phyloP scores from a whole-genome alignment of 805 yeast genomes.

The Kodamaea kakaduensis region DNA sequence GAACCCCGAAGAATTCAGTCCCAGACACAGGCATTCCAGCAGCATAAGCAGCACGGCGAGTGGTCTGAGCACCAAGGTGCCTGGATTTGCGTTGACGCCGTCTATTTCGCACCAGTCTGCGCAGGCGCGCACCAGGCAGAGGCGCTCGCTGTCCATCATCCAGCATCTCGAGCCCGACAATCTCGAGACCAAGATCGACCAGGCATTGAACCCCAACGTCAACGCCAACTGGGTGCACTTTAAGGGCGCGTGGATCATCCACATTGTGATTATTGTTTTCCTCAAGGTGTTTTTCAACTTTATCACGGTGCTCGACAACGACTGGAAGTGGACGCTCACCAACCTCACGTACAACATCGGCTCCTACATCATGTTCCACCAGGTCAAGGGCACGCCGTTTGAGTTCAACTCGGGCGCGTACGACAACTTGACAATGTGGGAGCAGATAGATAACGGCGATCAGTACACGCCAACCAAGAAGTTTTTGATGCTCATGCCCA shows the following conservation, averaged over 20 bases:
- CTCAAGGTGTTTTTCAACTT: constrained; percentile 75
- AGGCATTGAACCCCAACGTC: constrained; percentile 79
- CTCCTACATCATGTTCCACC: constrained; percentile 92
- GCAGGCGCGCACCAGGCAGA: constrained; percentile 26
- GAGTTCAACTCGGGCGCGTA: constrained; percentile 96
- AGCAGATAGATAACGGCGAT: constrained; percentile 92
- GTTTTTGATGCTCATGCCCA: constrained; percentile 89
- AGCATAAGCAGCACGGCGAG: constrained; percentile 13
- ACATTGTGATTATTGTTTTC: constrained; percentile 73
- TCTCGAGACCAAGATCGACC: constrained; percentile 88
- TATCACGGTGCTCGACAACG: constrained; percentile 74
- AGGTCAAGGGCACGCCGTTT: constrained; percentile 94
- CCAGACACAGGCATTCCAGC: constrained; percentile 11
- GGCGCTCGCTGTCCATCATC: constrained; percentile 84
- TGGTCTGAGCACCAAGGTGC: constrained; percentile 1
- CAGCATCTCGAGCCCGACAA: constrained; percentile 94
- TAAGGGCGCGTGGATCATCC: constrained; percentile 96
- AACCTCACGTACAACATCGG: constrained; percentile 88
- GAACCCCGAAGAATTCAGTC: constrained; percentile 4
- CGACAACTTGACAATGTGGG: constrained; percentile 98
- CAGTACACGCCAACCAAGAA: constrained; percentile 96
- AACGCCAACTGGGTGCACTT: constrained; percentile 96
- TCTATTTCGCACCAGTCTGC: constrained; percentile 18
- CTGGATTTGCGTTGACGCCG: constrained; percentile 17
- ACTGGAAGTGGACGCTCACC: constrained; percentile 91